Conservation (phyloP, 2,329 filamentous ascomycete genomes). For the Colletotrichum sojae region DNA sequence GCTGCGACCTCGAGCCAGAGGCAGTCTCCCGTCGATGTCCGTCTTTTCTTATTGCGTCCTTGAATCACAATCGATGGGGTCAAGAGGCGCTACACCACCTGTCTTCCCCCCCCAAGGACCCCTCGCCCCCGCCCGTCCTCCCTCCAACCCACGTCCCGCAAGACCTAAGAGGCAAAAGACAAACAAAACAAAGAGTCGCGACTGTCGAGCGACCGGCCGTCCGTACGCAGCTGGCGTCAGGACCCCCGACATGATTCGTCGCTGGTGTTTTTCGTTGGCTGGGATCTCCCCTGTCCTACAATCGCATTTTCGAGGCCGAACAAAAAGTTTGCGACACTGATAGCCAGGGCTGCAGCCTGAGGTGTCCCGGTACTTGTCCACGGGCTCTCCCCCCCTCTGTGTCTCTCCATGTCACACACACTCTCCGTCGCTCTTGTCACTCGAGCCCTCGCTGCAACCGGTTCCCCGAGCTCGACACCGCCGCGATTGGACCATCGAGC, state of each 20-base stretch:
- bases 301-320: constrained; percentile 20
- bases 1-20: neutral
- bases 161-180: constrained; percentile 15
- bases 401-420: constrained; percentile 1
- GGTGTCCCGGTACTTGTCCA: constrained; percentile 22
- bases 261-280: constrained; percentile 1
- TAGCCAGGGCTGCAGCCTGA: constrained; percentile 28
- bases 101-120: neutral
- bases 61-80: constrained; percentile 6
- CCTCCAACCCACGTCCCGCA: constrained; percentile 7
- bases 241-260: constrained; percentile 33
- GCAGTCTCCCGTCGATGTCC: neutral
- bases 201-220: constrained; percentile 3
- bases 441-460: constrained; percentile 20
- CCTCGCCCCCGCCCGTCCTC: constrained; percentile 20
- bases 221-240: constrained; percentile 15
- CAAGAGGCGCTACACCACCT: constrained; percentile 7
- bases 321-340: constrained; percentile 33
- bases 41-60: constrained; percentile 9
- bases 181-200: constrained; percentile 37
- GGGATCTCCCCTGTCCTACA: neutral
- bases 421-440: constrained; percentile 1
- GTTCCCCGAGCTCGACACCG: constrained; percentile 12
- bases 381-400: neutral
- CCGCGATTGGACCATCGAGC: constrained; percentile 23